These are phyloP conservation scores for Alternaria ethzedia DNA, from an alignment of 2,329 filamentous ascomycete genomes.

Conservation along the genomic window DNA sequence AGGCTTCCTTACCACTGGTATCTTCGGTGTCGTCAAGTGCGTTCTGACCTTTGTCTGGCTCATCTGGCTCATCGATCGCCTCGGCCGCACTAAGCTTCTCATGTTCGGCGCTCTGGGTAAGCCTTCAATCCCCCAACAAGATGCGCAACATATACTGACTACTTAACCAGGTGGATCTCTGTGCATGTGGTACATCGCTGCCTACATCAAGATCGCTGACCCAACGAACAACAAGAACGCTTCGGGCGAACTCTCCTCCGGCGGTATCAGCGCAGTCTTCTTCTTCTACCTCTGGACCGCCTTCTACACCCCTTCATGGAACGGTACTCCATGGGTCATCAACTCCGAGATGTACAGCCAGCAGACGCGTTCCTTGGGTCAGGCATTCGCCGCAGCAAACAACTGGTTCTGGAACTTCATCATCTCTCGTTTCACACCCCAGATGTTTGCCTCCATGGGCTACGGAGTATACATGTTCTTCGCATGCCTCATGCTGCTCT, in stretches of 20 bases:
- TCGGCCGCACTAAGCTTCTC: slow-evolving; percentile 68
- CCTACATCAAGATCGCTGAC: slow-evolving; percentile 62
- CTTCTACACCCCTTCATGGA: slow-evolving; percentile 74
- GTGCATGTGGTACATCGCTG: slow-evolving; percentile 70
- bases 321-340: slow-evolving; percentile 77
- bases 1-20: slow-evolving; percentile 69
- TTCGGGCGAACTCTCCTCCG: slow-evolving; percentile 45
- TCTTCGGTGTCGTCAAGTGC: slow-evolving; percentile 60
- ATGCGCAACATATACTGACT: background rate
- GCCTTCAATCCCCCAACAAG: background rate
- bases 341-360: slow-evolving; percentile 78
- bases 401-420: slow-evolving; percentile 79
- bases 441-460: slow-evolving; percentile 63
- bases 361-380: slow-evolving; percentile 68
- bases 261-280: slow-evolving; percentile 67
- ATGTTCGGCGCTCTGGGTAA: slow-evolving; percentile 64
- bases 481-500: slow-evolving; percentile 55
- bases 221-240: slow-evolving; percentile 44
- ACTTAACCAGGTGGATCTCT: slow-evolving; percentile 56
- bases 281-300: slow-evolving; percentile 79
- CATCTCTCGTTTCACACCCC: slow-evolving; percentile 70
- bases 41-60: slow-evolving; percentile 72
- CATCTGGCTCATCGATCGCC: slow-evolving; percentile 69
- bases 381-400: slow-evolving; percentile 58
- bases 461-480: slow-evolving; percentile 57